Conservation (phyloP, 768 basidiomycete species). For the Naganishia vishniacii region DNA sequence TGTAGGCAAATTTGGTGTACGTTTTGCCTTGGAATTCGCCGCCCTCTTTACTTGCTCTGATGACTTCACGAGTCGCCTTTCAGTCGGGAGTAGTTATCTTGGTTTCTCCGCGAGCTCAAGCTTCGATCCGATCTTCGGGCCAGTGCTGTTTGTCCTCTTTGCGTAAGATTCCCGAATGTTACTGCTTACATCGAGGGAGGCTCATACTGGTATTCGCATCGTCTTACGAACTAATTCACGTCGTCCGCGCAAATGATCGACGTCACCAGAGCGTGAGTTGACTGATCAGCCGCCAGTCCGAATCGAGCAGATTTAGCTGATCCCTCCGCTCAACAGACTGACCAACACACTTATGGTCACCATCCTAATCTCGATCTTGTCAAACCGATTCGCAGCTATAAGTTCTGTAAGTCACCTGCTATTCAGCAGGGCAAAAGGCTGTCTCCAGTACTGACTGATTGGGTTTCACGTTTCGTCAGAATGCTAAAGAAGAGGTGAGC, state of each 20-base stretch:
- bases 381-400: conserved; percentile 77
- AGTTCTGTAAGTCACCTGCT: conserved; percentile 55
- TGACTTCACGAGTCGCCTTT: too few relatives aligned
- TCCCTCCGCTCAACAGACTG: conserved; percentile 12
- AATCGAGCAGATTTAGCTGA: neutral
- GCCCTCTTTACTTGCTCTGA: neutral
- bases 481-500: conserved; percentile 60
- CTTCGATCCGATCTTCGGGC: conserved; percentile 47
- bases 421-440: too few relatives aligned
- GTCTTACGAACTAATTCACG: neutral
- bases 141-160: conserved; percentile 45
- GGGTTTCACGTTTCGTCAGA: too few relatives aligned
- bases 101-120: conserved; percentile 43
- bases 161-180: conserved; percentile 34
- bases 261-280: neutral
- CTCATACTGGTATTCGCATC: too few relatives aligned
- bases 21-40: too few relatives aligned
- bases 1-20: conserved; percentile 29
- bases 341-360: conserved; percentile 47
- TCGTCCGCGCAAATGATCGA: neutral
- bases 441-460: neutral
- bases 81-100: conserved; percentile 29
- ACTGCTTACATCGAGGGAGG: too few relatives aligned
- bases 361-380: conserved; percentile 79
- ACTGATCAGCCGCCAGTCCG: neutral